Evolutionary conservation across 2,329 filamentous ascomycete species (phyloP), one percentile per base, ranked within the genome.

Genomic region (Penicillium olsonii): DNA sequence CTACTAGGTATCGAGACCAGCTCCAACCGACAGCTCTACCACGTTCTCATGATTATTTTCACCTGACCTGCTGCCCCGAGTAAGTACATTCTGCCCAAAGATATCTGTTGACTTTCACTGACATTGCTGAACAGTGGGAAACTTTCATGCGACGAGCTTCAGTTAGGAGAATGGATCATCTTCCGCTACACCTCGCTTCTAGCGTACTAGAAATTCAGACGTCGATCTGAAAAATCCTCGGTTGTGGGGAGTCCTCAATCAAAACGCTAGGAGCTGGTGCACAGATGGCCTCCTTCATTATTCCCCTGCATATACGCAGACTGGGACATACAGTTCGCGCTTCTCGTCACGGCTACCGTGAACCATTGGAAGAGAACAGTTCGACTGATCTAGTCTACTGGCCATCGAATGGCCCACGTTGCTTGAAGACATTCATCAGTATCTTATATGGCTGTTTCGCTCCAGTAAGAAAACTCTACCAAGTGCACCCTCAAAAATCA

Each of bases 71-170:
- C 31, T 26, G 19, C 18, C 34, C 41, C 41, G 19, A 43, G 31
- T 43, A 35, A 43, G 31, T 26, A 35, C 19, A 7, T 35, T 26
- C 20, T 15, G 29, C 35, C 26, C 31, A 43, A 35, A 43, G n/a
- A 20, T 35, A 35, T 43, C 20, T 7, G n/a, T 43, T 35, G 19
- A 35, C 19, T 35, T 35, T 43, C 18, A 18, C 26, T 35, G 10
- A 35, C 19, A 26, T 43, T 43, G 20, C 31, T 18, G 10, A 18
- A 35, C 26, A 43, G 41, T 43, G 41, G n/a, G n/a, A n/a, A n/a
- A n/a, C n/a, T n/a, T n/a, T n/a, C n/a, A n/a, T n/a, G n/a, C n/a
- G n/a, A n/a, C n/a, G n/a, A n/a, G n/a, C n/a, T n/a, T n/a, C n/a
- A n/a, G n/a, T n/a, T n/a, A n/a, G n/a, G n/a, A n/a, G n/a, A n/a